Evolutionary conservation across 306 rosid species (phyloP).

Genomic region (Chamaecrista fasciculata): DNA sequence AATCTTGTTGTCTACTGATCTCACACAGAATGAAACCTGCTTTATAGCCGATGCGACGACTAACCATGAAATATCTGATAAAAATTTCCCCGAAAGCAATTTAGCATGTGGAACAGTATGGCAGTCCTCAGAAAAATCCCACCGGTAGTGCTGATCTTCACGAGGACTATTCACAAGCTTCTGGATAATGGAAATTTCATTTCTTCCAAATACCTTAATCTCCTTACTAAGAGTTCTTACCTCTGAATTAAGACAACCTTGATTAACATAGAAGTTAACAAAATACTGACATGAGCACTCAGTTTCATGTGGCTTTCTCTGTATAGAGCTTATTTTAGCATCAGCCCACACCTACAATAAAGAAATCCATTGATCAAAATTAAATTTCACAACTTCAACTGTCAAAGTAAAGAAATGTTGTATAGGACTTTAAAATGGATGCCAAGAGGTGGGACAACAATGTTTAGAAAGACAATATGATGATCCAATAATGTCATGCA

Average conservation of each 20-base stretch:
- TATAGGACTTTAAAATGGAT: neutral
- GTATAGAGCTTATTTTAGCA: slow-evolving; percentile 81
- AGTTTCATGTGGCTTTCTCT: slow-evolving; percentile 76
- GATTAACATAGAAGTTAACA: slow-evolving; percentile 64
- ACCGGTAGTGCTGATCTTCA: slow-evolving; percentile 59
- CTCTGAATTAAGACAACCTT: slow-evolving; percentile 81
- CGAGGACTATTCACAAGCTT: slow-evolving; percentile 48
- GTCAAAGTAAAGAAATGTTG: neutral
- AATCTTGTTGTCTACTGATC: slow-evolving; percentile 64
- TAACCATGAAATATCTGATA: slow-evolving; percentile 78
- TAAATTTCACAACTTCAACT: neutral
- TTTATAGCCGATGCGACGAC: slow-evolving; percentile 58
- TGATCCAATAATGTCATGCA: neutral
- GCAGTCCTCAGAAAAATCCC: slow-evolving; percentile 73
- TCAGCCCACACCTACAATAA: slow-evolving; percentile 69
- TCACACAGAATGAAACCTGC: slow-evolving; percentile 53
- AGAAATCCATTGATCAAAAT: neutral
- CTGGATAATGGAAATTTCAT: slow-evolving; percentile 67
- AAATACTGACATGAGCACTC: slow-evolving; percentile 67
- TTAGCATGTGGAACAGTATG: slow-evolving; percentile 59
- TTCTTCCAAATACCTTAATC: slow-evolving; percentile 45
- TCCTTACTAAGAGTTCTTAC: slow-evolving; percentile 64
- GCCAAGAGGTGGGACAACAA: neutral
- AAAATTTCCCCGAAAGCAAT: slow-evolving; percentile 63
- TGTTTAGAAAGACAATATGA: neutral